A percentile compares a stretch with the other conserved stretches of the same genome.
Evolutionary conservation across 768 basidiomycete species (phyloP).

Genomic region (Mycena leptocephala): DNA sequence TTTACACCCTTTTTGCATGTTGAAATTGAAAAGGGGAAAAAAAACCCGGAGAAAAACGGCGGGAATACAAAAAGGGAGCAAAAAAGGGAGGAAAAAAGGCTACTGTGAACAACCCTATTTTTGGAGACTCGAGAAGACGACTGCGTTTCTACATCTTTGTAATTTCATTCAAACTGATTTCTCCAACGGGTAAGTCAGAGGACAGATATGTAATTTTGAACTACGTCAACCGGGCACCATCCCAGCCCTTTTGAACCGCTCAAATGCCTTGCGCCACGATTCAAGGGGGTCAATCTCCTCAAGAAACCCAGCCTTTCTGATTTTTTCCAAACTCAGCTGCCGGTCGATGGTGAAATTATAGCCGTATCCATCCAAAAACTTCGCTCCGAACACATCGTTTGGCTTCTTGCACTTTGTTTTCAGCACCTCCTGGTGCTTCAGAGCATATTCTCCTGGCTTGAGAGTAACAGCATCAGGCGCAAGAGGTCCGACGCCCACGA

Average conservation of each 20-base stretch:
- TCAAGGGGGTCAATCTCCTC: slow-evolving; percentile 24
- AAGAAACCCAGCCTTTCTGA: slow-evolving; percentile 19
- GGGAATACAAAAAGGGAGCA: too few species aligned
- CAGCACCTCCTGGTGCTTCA: slow-evolving; percentile 23
- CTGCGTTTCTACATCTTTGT: too few species aligned
- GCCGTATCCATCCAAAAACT: slow-evolving; percentile 27
- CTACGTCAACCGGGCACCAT: slow-evolving; percentile 32
- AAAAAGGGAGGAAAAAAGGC: too few species aligned
- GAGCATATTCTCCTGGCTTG: slow-evolving; percentile 28
- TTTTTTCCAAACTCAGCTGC: slow-evolving; percentile 32
- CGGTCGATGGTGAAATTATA: slow-evolving; percentile 19
- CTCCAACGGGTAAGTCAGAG: too few species aligned
- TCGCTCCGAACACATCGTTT: slow-evolving; percentile 26
- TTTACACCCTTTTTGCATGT: too few species aligned
- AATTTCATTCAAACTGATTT: too few species aligned
- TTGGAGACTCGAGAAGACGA: too few species aligned
- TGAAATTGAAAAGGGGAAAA: too few species aligned
- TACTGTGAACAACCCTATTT: too few species aligned
- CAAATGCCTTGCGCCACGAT: slow-evolving; percentile 32
- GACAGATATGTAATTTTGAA: too few species aligned
- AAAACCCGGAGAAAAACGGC: too few species aligned
- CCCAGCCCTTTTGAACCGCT: slow-evolving; percentile 25
- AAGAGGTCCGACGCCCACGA: slow-evolving; percentile 26
- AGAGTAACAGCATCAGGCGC: background rate
- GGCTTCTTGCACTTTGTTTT: slow-evolving; percentile 26